Conservation (phyloP, 495 filamentous ascomycete genomes). For the Talaromyces trachyspermus region DNA sequence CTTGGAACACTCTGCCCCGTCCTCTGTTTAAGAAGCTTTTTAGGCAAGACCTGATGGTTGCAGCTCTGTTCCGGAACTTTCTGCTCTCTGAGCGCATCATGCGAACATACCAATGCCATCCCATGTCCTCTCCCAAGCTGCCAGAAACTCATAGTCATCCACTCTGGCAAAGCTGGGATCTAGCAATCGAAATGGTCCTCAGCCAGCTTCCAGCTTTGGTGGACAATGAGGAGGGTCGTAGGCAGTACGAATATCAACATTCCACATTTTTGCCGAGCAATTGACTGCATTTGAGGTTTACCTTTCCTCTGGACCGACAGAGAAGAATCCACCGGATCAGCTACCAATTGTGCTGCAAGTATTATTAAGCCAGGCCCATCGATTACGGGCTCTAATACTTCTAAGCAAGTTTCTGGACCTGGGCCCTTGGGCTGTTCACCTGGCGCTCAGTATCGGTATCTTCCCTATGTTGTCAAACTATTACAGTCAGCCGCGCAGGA, state of each 20-base stretch:
- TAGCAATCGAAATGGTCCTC: constrained; percentile 94
- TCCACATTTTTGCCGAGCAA: constrained; percentile 96
- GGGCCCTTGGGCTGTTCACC: constrained; percentile 94
- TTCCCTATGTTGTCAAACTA: constrained; percentile 95
- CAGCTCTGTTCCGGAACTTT: constrained; percentile 93
- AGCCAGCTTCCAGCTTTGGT: constrained; percentile 76
- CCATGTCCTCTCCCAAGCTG: constrained; percentile 78
- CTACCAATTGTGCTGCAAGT: constrained; percentile 95
- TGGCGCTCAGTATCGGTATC: constrained; percentile 94
- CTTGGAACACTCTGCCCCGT: constrained; percentile 88
- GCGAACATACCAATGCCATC: constrained; percentile 89
- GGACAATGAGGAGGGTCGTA: constrained; percentile 64
- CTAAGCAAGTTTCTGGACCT: constrained; percentile 91
- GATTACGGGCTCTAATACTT: constrained; percentile 85
- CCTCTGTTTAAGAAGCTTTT: constrained; percentile 94
- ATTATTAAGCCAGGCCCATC: constrained; percentile 87
- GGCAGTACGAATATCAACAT: constrained; percentile 85
- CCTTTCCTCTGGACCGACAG: constrained; percentile 75
- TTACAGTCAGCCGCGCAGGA: constrained; percentile 92
- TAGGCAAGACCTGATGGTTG: constrained; percentile 97
- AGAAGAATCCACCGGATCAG: constrained; percentile 83
- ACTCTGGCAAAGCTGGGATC: constrained; percentile 95
- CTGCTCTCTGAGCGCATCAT: constrained; percentile 91
- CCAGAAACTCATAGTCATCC: constrained; percentile 90
- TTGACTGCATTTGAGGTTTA: constrained; percentile 97